Percentiles rank a stretch among this genome's conserved stretches.
These are phyloP conservation scores for Cephaloascus albidus DNA, from an alignment of 805 yeast species.

Conservation along the genomic window DNA sequence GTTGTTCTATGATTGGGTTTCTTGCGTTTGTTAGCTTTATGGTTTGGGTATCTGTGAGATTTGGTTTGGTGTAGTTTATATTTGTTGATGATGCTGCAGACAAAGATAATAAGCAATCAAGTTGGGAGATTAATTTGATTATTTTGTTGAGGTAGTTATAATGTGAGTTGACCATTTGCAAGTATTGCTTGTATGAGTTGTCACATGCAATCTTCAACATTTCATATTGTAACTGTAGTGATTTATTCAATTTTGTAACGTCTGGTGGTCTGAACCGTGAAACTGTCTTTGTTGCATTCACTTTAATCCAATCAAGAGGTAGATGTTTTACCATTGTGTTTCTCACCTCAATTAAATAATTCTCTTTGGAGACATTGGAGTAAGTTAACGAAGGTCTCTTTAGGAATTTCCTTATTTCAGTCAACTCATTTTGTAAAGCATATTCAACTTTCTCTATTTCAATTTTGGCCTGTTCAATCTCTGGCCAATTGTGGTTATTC, in stretches of 20 bases:
- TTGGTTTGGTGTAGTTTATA: conserved; percentile 40
- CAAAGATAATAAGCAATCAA: conserved; percentile 64
- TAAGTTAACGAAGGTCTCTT: conserved; percentile 50
- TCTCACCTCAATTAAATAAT: conserved; percentile 70
- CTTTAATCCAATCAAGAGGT: conserved; percentile 72
- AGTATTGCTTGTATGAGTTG: conserved; percentile 30
- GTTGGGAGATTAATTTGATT: conserved; percentile 36
- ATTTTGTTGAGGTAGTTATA: conserved; percentile 29
- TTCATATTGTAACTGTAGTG: conserved; percentile 54
- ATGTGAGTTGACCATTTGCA: conserved; percentile 22
- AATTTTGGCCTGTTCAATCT: conserved; percentile 22
- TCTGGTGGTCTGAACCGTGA: conserved; percentile 67
- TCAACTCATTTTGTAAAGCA: conserved; percentile 45
- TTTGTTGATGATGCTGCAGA: conserved; percentile 46
- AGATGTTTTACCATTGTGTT: conserved; percentile 44
- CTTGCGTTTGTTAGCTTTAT: conserved; percentile 49
- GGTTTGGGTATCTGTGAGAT: conserved; percentile 28
- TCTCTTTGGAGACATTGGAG: conserved; percentile 50
- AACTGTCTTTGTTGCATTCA: conserved; percentile 58
- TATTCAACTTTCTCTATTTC: conserved; percentile 34
- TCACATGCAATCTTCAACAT: conserved; percentile 36
- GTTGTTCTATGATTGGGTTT: conserved; percentile 57
- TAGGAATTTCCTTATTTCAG: conserved; percentile 29
- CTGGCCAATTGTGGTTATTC: conserved; percentile 21
- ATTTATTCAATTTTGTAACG: conserved; percentile 38